Base-by-base conservation (phyloP, 2,329 filamentous ascomycete species). In the Diplodia scrobiculata region DNA sequence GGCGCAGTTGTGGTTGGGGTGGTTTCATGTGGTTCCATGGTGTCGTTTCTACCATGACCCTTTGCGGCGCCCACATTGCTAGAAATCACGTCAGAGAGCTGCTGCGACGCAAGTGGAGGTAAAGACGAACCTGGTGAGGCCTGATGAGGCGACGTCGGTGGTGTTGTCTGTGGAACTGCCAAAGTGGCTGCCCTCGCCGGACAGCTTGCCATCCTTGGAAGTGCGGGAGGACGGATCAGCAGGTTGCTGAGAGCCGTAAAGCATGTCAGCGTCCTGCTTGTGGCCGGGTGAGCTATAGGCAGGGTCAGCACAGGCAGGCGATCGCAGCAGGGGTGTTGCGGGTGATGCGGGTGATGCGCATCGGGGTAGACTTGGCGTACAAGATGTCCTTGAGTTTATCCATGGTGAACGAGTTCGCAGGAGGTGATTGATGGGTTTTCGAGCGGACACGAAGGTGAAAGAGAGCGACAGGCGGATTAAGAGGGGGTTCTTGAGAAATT, bases 331-430 rank as follows among this genome's bases (percentile, higher is more conserved):
- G 38, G 36, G 54, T 21, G 38, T 9, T 1, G 38, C 54, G 36
- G 41, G 41, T 34, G 58, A 34, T 1, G 38, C 54, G 36, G 41
- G 41, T 34, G 58, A 34, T 60, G 17, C 41, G 48, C 45, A 58
- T n/a, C 27, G 14, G 25, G 14, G 63, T 17, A 17, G 34, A 19
- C 25, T 51, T 11, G 25, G 70, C 78, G 69, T 70, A 80, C 78
- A 81, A 71, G 63, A 81, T 72, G 69, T 74, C 76, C 76, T 80
- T 81, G 65, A 82, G 70, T 73, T 80, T 80, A 66, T 81, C 75
- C 80, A 81, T 81, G 66, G 48, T 68, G 70, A 21, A 25, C 63
- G 47, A 17, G 21, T 11, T 47, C 29, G n/a, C 36, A 19, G 41
- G 41, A 14, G 13, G 48, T 21, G 41, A 25, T 17, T 38, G 45